These are phyloP conservation scores for Colletotrichum sojae DNA, from an alignment of 2,329 filamentous ascomycete species.

Conservation along the genomic window DNA sequence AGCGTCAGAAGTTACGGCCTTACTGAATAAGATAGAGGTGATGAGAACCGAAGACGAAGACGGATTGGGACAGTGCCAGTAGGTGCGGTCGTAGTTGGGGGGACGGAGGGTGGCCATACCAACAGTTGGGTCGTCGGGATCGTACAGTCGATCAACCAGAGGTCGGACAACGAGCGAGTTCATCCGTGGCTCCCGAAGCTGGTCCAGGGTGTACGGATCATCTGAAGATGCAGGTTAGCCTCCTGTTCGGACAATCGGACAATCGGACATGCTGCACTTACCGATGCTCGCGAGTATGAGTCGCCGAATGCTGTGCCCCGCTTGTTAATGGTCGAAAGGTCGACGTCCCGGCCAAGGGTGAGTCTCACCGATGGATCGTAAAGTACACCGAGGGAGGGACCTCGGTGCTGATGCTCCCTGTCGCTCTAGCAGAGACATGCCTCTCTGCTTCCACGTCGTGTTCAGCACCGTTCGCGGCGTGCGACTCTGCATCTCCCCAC, in stretches of 20 bases:
- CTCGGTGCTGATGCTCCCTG: conserved; percentile 28
- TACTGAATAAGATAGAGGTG: neutral
- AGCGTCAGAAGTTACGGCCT: too few relatives aligned
- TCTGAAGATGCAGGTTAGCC: conserved; percentile 46
- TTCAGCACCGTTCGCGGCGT: conserved; percentile 2
- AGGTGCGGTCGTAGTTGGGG: neutral
- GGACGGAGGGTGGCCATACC: conserved; percentile 54
- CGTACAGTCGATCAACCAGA: conserved; percentile 76
- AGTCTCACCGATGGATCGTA: conserved; percentile 35
- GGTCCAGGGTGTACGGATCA: conserved; percentile 67
- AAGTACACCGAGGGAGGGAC: conserved; percentile 29
- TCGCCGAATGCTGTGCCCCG: conserved; percentile 18
- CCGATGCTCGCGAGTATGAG: conserved; percentile 37
- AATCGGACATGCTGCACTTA: neutral
- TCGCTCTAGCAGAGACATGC: conserved; percentile 24
- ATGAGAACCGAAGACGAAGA: too few relatives aligned
- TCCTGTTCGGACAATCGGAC: neutral
- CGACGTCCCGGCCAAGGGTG: neutral
- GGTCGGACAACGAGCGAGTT: conserved; percentile 77
- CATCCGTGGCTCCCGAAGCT: conserved; percentile 77
- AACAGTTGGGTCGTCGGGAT: conserved; percentile 74
- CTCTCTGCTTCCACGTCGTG: conserved; percentile 33
- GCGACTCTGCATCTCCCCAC: conserved; percentile 20
- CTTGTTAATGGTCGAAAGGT: neutral
- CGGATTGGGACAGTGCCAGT: neutral